phyloP scores from a whole-genome alignment of 495 filamentous ascomycete genomes.

The Aspergillus kassunensis region DNA sequence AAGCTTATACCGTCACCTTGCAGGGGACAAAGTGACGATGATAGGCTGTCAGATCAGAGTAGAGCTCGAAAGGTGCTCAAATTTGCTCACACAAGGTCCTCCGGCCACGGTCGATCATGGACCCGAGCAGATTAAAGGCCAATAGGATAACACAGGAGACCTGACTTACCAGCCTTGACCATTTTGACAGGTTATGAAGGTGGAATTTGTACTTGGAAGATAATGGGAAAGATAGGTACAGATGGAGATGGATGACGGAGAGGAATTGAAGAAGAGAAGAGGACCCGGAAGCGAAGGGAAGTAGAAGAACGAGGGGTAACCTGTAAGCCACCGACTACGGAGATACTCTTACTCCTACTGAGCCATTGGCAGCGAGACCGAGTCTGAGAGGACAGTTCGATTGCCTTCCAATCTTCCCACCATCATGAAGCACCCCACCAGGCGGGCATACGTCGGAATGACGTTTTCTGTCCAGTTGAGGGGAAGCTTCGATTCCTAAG shows the following conservation, averaged over 20 bases:
- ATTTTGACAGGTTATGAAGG: conserved; percentile 59
- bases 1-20: conserved; percentile 8
- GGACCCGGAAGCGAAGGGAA: conserved; percentile 15
- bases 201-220: conserved; percentile 12
- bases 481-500: conserved; percentile 22
- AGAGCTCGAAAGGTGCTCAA: conserved; percentile 49
- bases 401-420: conserved; percentile 14
- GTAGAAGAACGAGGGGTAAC: conserved; percentile 25
- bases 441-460: conserved; percentile 24
- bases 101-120: conserved; percentile 32
- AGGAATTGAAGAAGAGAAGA: conserved; percentile 12
- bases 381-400: too few species aligned
- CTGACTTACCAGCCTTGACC: conserved; percentile 87
- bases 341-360: too few species aligned
- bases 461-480: conserved; percentile 18
- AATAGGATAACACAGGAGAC: conserved; percentile 19
- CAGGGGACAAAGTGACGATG: conserved; percentile 20
- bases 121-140: conserved; percentile 17
- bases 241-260: conserved; percentile 1
- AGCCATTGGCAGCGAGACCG: too few species aligned
- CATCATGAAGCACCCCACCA: conserved; percentile 20
- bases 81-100: conserved; percentile 49
- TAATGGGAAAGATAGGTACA: not conserved
- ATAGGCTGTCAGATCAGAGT: conserved; percentile 27
- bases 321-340: conserved; percentile 20